phyloP scores from a whole-genome alignment of 805 yeast species.

The Wickerhamiella musiphila region DNA sequence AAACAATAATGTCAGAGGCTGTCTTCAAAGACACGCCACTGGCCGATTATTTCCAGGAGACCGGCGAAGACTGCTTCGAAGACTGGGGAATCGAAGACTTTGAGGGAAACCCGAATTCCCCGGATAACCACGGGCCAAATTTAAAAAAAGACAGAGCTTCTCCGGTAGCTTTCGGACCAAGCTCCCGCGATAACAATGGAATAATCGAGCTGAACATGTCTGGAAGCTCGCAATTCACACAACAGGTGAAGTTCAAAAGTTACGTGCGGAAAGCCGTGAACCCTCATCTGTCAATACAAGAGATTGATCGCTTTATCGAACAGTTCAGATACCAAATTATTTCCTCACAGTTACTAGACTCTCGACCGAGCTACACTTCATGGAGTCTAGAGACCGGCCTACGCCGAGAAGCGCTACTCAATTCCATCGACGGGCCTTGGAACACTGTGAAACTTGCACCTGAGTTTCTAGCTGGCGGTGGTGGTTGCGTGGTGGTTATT shows the following conservation, averaged over 20 bases:
- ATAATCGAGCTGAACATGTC: conserved; percentile 6
- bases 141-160: too few relatives aligned
- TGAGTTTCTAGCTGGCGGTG: conserved; percentile 20
- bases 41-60: conserved; percentile 16
- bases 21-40: conserved; percentile 20
- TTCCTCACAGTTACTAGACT: conserved; percentile 32
- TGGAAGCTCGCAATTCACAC: conserved; percentile 3
- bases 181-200: conserved; percentile 2
- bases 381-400: conserved; percentile 9
- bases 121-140: too few relatives aligned
- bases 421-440: conserved; percentile 9
- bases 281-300: conserved; percentile 14
- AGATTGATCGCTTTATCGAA: conserved; percentile 27
- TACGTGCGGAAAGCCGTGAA: conserved; percentile 16
- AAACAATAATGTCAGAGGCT: conserved; percentile 10
- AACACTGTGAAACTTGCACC: conserved; percentile 5
- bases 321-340: conserved; percentile 34
- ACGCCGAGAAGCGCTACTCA: conserved; percentile 11
- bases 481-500: conserved; percentile 22
- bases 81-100: conserved; percentile 23
- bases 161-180: too few relatives aligned
- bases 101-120: too few relatives aligned
- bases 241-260: conserved; percentile 13
- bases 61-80: conserved; percentile 17
- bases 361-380: conserved; percentile 19